A percentile compares a stretch with the other conserved stretches of the same genome.
Conservation (phyloP, 768 basidiomycete species). For the Cystobasidium ongulense region DNA sequence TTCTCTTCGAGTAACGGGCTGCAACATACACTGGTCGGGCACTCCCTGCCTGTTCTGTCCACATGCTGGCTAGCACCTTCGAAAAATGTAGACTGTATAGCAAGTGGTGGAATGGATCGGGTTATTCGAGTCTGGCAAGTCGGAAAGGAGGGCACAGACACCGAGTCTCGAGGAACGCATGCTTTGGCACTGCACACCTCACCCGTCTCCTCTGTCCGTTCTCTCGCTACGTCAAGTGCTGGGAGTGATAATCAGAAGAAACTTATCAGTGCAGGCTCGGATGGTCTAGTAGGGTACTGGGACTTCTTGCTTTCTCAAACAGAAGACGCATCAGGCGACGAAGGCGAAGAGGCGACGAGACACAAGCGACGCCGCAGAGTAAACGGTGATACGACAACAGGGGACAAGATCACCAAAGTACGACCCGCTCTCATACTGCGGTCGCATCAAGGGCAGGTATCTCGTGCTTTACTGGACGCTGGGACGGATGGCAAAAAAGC, state of each 20-base stretch:
- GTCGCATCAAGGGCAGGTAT: conserved; percentile 74
- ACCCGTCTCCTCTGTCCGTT: conserved; percentile 63
- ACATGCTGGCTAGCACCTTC: conserved; percentile 52
- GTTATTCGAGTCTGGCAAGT: conserved; percentile 38
- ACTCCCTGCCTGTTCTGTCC: conserved; percentile 63
- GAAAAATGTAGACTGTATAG: conserved; percentile 29
- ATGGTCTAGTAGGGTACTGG: conserved; percentile 75
- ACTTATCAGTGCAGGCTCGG: conserved; percentile 79
- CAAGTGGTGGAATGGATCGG: conserved; percentile 61
- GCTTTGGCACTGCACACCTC: conserved; percentile 75
- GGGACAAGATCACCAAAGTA: conserved; percentile 50
- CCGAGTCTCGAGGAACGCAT: conserved; percentile 48
- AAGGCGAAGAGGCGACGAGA: conserved; percentile 47
- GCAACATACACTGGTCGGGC: conserved; percentile 51
- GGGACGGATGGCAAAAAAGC: conserved; percentile 47
- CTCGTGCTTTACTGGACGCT: conserved; percentile 56
- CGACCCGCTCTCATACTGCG: conserved; percentile 66
- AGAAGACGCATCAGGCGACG: conserved; percentile 54
- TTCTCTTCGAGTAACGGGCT: conserved; percentile 64
- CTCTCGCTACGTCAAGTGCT: conserved; percentile 50
- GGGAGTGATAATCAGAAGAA: conserved; percentile 41
- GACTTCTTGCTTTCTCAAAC: conserved; percentile 51
- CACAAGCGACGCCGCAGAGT: conserved; percentile 62
- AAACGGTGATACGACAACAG: conserved; percentile 48
- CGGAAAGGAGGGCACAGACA: background rate